A percentile compares a stretch with the other conserved stretches of the same genome.
Evolutionary conservation across 345 rosid species (phyloP).

Genomic region (Zanthoxylum bungeanum): DNA sequence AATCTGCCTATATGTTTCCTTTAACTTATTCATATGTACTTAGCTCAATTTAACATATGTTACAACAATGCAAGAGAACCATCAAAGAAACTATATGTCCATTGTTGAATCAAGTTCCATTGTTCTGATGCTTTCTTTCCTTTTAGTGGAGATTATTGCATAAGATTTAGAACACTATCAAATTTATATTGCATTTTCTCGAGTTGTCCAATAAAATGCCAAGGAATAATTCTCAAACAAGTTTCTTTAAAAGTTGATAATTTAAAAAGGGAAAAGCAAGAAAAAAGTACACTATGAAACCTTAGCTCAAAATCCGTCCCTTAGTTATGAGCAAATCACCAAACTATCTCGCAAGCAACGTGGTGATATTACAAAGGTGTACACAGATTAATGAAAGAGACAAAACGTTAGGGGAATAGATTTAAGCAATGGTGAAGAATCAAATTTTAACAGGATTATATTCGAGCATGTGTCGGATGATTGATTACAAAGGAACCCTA

Average conservation of each 20-base stretch:
- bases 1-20: constrained; percentile 27
- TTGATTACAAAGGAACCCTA: not conserved
- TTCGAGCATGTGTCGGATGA: not conserved
- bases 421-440: not conserved
- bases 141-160: not conserved
- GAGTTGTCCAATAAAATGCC: not conserved
- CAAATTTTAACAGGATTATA: not conserved
- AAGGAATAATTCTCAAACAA: constrained; percentile 8
- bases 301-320: not conserved
- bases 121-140: not conserved
- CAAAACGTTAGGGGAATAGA: not conserved
- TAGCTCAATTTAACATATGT: not conserved
- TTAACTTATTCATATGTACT: constrained; percentile 17
- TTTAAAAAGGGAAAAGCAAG: not conserved
- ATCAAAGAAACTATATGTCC: not conserved
- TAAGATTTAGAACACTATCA: not conserved
- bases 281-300: not conserved
- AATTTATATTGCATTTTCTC: not conserved
- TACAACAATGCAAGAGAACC: not conserved
- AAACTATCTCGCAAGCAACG: no score
- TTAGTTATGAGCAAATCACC: no score
- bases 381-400: not conserved
- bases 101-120: not conserved
- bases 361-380: not conserved
- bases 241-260: constrained; percentile 2